Percentiles rank a stretch among this genome's conserved stretches.
These are phyloP conservation scores for Adansonia grandidieri DNA, from an alignment of 441 rosid species.

Conservation along the genomic window DNA sequence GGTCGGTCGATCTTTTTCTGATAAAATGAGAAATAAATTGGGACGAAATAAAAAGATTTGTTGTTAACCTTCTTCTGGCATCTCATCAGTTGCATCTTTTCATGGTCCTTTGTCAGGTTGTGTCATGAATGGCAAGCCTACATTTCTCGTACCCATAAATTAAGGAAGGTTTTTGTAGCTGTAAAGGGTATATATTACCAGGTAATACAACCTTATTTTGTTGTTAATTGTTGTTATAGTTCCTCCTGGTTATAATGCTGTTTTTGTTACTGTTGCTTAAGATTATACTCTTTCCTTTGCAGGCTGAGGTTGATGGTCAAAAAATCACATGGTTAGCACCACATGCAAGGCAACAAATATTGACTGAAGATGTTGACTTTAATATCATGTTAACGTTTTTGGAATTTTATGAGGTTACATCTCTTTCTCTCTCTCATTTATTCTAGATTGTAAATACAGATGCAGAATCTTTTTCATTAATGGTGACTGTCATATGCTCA, in stretches of 20 bases:
- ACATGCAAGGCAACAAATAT: conserved; percentile 87
- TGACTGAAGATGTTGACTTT: conserved; percentile 87
- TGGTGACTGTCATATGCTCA: background rate
- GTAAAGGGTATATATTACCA: conserved; percentile 96
- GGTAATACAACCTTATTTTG: conserved; percentile 43
- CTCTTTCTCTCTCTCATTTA: background rate
- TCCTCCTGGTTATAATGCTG: background rate
- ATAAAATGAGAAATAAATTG: background rate
- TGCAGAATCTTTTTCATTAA: background rate
- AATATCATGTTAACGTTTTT: conserved; percentile 77
- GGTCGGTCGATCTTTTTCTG: conserved; percentile 40
- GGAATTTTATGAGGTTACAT: conserved; percentile 86
- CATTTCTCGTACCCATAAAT: conserved; percentile 72
- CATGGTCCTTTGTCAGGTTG: conserved; percentile 53
- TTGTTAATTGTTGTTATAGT: background rate
- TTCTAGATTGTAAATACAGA: background rate
- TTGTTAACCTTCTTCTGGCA: background rate
- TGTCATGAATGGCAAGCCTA: conserved; percentile 98
- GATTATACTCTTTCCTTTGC: conserved; percentile 7
- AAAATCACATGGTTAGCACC: conserved; percentile 94
- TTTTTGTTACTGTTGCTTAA: conserved; percentile 8
- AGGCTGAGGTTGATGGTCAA: conserved; percentile 98
- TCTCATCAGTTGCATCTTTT: conserved; percentile 11
- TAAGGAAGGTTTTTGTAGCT: conserved; percentile 83
- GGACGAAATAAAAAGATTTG: too few relatives aligned